A percentile compares a stretch with the other conserved stretches of the same genome.
phyloP scores from a whole-genome alignment of 176 grass and related monocot genomes.

The Oryza glaberrima region DNA sequence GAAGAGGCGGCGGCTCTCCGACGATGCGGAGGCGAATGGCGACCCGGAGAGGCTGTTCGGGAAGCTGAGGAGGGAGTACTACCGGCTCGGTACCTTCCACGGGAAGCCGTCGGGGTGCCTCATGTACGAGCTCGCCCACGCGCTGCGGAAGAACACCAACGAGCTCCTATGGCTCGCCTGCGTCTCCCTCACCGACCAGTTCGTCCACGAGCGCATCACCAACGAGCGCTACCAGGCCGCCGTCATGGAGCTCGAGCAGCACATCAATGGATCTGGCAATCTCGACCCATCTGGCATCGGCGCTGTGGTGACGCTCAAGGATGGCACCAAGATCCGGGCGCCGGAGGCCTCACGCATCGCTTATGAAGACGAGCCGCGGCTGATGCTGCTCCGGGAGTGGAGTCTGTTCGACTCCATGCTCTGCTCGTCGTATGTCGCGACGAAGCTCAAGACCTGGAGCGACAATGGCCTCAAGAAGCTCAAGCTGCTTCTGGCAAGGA shows the following conservation, averaged over 20 bases:
- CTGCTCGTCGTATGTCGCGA: conserved; percentile 87
- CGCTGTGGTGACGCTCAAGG: conserved; percentile 73
- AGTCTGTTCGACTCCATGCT: conserved; percentile 91
- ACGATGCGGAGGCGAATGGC: conserved; percentile 34
- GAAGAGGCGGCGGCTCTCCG: conserved; percentile 49
- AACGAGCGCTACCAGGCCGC: conserved; percentile 84
- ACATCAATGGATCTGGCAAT: conserved; percentile 81
- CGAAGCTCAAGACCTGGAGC: conserved; percentile 86
- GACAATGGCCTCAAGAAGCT: conserved; percentile 95
- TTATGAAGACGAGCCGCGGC: conserved; percentile 83
- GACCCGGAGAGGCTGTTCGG: conserved; percentile 70
- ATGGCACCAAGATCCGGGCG: conserved; percentile 79
- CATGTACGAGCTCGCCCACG: conserved; percentile 85
- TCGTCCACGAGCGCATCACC: conserved; percentile 89
- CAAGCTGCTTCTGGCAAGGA: conserved; percentile 86
- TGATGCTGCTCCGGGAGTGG: conserved; percentile 88
- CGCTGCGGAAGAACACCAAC: conserved; percentile 76
- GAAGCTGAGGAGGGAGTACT: conserved; percentile 77
- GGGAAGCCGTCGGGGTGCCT: conserved; percentile 88
- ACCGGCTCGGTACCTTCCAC: conserved; percentile 79
- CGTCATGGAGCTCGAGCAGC: conserved; percentile 92
- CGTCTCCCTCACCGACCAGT: conserved; percentile 86
- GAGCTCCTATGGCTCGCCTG: conserved; percentile 90
- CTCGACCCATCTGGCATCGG: conserved; percentile 48
- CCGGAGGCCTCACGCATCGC: conserved; percentile 79